Base-by-base conservation (phyloP, 2,329 filamentous ascomycete genomes). In the Aspergillus fructus region DNA sequence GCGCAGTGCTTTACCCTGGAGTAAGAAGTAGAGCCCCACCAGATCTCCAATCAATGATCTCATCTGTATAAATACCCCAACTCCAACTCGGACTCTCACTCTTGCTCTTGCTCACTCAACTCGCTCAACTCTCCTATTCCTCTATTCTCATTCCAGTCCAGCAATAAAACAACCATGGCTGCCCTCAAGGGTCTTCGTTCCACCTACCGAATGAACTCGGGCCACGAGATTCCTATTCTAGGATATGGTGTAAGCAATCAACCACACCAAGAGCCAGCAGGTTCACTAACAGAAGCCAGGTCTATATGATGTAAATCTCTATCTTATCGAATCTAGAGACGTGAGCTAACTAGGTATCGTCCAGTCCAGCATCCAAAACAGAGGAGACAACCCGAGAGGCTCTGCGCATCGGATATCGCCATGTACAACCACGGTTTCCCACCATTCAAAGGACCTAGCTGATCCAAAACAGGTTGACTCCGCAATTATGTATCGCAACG, bases 401-500 rank as follows among this genome's bases (percentile, higher is more conserved):
- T 3, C 45, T 73, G 46, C 62, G 62, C 19, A 48, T 59, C 6
- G 70, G 70, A 48, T 73, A 69, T 37, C 70, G 70, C 24, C 71
- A 71, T 69, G 70, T 71, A 65, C 5, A 60, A 24, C 21, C 4
- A 2, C 17, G 3, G 8, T 15, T 24, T 37, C 9, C 5, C 24
- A 21, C 15, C n/a, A n/a, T 24, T 19, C 23, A 23, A 49, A 9
- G 7, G 13, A 49, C 17, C 30, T n/a, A 13, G 49, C 40, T 53
- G 40, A 59, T 42, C 49, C 34, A 1, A 1, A 15, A 17, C 17
- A 73, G 71, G 59, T 87, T 56, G 85, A 87, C 68, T 83, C 80
- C 12, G 85, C 85, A 15, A 83, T 86, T 63, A 85, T 85, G 84
- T 86, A 87, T 68, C 76, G 83, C 68, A 94, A 94, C 60, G 91